phyloP scores from a whole-genome alignment of 768 basidiomycete genomes.

The Psilocybe tampanensis region DNA sequence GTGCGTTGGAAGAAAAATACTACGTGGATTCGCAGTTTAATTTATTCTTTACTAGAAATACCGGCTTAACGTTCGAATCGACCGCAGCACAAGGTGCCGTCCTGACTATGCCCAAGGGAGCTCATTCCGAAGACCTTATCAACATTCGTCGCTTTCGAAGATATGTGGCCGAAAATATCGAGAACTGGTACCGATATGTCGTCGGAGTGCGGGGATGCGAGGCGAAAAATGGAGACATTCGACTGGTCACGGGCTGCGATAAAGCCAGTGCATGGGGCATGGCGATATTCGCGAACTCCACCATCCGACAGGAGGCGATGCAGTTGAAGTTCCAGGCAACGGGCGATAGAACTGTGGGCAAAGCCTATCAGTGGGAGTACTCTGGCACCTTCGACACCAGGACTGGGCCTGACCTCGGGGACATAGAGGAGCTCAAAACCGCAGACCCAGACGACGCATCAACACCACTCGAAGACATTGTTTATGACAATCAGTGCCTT shows the following conservation, averaged over 20 bases:
- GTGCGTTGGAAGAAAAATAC: background rate
- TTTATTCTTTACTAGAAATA: background rate
- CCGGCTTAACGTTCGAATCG: background rate
- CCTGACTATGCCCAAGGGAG: background rate
- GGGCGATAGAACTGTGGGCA: background rate
- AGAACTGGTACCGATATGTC: background rate
- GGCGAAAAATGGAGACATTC: background rate
- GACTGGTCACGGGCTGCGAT: background rate
- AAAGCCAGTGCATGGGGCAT: background rate
- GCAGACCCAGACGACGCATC: background rate
- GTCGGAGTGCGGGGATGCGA: background rate
- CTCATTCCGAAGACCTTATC: background rate
- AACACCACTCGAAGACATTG: background rate
- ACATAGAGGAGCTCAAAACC: background rate
- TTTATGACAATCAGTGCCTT: background rate
- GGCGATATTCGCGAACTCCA: background rate
- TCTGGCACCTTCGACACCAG: background rate
- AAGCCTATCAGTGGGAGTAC: background rate
- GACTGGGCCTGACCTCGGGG: background rate
- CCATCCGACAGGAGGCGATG: background rate
- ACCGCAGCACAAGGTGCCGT: background rate
- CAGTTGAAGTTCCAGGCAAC: background rate
- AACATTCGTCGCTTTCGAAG: background rate
- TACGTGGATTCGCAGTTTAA: background rate
- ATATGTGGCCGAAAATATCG: background rate